phyloP scores from a whole-genome alignment of 1,284 basidiomycete genomes.

The Salmacisia buchloeana region DNA sequence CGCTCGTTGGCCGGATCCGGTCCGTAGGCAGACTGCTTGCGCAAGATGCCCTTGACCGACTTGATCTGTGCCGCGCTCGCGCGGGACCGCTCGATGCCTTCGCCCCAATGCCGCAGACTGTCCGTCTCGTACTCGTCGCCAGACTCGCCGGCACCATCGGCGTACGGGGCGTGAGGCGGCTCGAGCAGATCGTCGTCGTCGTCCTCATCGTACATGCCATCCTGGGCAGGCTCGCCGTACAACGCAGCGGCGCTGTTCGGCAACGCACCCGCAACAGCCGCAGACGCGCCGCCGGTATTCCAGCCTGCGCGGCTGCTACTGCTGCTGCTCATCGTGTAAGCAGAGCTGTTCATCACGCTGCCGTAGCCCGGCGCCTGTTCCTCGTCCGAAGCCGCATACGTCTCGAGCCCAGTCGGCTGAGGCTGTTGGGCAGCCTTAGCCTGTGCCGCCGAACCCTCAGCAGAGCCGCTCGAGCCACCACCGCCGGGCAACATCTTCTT shows the following conservation, averaged over 20 bases:
- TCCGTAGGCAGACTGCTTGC: conserved; percentile 50
- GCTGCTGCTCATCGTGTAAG: conserved; percentile 8
- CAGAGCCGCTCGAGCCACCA: conserved; percentile 18
- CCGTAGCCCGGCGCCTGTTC: conserved; percentile 6
- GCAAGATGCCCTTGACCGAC: conserved; percentile 80
- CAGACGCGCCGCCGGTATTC: neutral
- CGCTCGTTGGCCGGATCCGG: no score
- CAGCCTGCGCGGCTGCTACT: neutral
- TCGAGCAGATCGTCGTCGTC: conserved; percentile 70
- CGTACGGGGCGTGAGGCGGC: conserved; percentile 59
- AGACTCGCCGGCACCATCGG: conserved; percentile 46
- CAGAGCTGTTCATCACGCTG: neutral
- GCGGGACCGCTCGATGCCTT: conserved; percentile 64
- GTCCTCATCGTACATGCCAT: conserved; percentile 58
- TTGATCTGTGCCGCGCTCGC: conserved; percentile 61
- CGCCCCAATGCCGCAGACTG: conserved; percentile 53
- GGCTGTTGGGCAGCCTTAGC: conserved; percentile 6
- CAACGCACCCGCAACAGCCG: neutral
- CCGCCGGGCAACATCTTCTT: conserved; percentile 51
- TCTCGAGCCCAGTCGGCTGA: conserved; percentile 33
- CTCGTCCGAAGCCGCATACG: conserved; percentile 13
- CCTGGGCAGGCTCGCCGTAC: conserved; percentile 44
- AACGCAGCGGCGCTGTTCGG: neutral
- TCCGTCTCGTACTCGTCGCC: conserved; percentile 57
- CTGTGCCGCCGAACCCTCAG: neutral